A percentile compares a stretch with the other conserved stretches of the same genome.
Conservation (phyloP, 805 yeast genomes). For the Clavispora carvajalis region DNA sequence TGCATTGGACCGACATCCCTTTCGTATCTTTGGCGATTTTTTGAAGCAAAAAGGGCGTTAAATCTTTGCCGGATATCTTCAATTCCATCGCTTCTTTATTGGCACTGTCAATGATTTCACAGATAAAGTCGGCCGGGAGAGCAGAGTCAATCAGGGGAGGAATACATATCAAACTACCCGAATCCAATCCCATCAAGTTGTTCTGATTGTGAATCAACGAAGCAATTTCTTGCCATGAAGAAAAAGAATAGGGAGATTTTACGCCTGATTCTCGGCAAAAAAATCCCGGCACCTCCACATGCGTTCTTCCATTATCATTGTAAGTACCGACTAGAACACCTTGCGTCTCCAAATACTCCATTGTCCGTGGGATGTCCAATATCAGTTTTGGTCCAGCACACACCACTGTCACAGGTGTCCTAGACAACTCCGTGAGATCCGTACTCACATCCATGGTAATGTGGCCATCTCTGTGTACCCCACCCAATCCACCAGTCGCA, state of each 20-base stretch:
- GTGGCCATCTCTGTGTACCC: conserved; percentile 79
- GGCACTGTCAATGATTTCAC: conserved; percentile 53
- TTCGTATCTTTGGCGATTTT: conserved; percentile 62
- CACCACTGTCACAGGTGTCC: conserved; percentile 83
- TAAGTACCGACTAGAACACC: conserved; percentile 80
- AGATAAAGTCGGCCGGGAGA: conserved; percentile 48
- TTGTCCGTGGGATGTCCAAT: conserved; percentile 70
- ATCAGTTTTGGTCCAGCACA: conserved; percentile 91
- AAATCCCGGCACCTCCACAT: conserved; percentile 66
- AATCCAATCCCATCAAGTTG: conserved; percentile 43
- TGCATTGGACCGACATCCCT: conserved; percentile 66
- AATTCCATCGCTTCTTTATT: conserved; percentile 45
- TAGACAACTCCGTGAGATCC: conserved; percentile 77
- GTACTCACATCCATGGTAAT: conserved; percentile 77
- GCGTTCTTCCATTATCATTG: conserved; percentile 43
- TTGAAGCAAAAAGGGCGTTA: conserved; percentile 72
- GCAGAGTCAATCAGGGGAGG: conserved; percentile 73
- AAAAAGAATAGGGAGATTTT: conserved; percentile 60
- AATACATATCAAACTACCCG: conserved; percentile 76
- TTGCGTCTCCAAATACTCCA: conserved; percentile 85
- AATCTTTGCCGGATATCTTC: conserved; percentile 63
- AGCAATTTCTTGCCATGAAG: conserved; percentile 57
- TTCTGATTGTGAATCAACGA: conserved; percentile 43
- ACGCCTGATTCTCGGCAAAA: conserved; percentile 74
- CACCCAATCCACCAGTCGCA: conserved; percentile 93